Evolutionary conservation across 805 yeast genomes (phyloP).

Genomic region (Wickerhamomyces bovis): DNA sequence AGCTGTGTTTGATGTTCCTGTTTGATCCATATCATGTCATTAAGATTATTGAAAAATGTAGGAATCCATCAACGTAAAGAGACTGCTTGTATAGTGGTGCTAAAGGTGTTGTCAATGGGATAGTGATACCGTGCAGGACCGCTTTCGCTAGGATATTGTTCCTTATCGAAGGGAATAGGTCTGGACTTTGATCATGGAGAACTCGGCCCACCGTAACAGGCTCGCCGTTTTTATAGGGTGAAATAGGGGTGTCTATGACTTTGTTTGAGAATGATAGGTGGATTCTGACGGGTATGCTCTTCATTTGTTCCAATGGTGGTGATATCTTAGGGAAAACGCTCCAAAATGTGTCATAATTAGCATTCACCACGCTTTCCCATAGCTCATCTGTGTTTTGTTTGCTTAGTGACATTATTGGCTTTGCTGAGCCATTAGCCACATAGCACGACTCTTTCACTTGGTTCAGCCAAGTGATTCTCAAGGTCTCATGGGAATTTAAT

Average conservation of each 20-base stretch:
- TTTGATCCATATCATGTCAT: slow-evolving; percentile 16
- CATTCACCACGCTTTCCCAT: slow-evolving; percentile 45
- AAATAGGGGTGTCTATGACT: slow-evolving; percentile 30
- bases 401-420: slow-evolving; percentile 72
- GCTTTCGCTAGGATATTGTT: slow-evolving; percentile 33
- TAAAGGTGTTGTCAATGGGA: slow-evolving; percentile 41
- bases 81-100: slow-evolving; percentile 39
- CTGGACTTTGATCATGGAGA: slow-evolving; percentile 38
- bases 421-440: slow-evolving; percentile 70
- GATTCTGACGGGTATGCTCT: slow-evolving; percentile 43
- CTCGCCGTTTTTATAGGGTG: slow-evolving; percentile 7
- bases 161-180: slow-evolving; percentile 34
- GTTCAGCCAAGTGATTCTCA: slow-evolving; percentile 60
- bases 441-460: slow-evolving; percentile 79
- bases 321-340: slow-evolving; percentile 18
- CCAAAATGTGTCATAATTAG: slow-evolving; percentile 27
- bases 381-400: slow-evolving; percentile 50
- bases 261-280: slow-evolving; percentile 34
- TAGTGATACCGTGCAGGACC: slow-evolving; percentile 48
- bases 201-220: slow-evolving; percentile 32
- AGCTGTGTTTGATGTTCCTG: slow-evolving; percentile 63
- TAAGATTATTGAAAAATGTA: slow-evolving; percentile 47
- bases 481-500: slow-evolving; percentile 22
- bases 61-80: slow-evolving; percentile 56
- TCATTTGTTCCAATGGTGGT: slow-evolving; percentile 19